Evolutionary conservation across 345 rosid genomes (phyloP).

Genomic region (Pistacia atlantica): DNA sequence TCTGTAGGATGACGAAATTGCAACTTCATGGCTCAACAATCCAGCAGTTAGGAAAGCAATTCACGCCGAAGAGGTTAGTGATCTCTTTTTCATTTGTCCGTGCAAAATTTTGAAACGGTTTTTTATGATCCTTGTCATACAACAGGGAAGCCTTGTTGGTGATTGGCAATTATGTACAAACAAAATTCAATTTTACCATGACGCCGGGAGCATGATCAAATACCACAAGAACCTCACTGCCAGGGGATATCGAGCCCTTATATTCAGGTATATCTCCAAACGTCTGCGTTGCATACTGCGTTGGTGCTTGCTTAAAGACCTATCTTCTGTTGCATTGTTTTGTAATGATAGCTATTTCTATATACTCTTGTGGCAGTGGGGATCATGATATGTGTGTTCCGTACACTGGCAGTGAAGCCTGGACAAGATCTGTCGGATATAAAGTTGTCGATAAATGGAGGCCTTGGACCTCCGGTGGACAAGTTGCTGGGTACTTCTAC

Average conservation of each 20-base stretch:
- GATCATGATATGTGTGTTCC: constrained; percentile 98
- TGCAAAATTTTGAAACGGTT: constrained; percentile 3
- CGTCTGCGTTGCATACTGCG: background rate
- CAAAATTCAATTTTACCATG: constrained; percentile 39
- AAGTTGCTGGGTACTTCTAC: constrained; percentile 71
- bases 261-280: constrained; percentile 60
- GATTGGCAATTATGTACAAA: constrained; percentile 54
- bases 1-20: constrained; percentile 74
- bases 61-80: constrained; percentile 62
- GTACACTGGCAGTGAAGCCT: constrained; percentile 85
- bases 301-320: background rate
- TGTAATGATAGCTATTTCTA: background rate
- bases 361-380: constrained; percentile 46
- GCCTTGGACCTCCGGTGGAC: constrained; percentile 66
- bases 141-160: constrained; percentile 50
- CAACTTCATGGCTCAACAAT: constrained; percentile 73
- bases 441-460: constrained; percentile 79
- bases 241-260: constrained; percentile 72
- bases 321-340: background rate
- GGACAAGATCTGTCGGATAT: constrained; percentile 86
- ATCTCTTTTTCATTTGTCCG: background rate
- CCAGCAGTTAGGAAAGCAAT: constrained; percentile 68
- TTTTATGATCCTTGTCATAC: constrained; percentile 5
- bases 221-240: constrained; percentile 81
- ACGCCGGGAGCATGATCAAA: constrained; percentile 81